A percentile compares a stretch with the other conserved stretches of the same genome.
Evolutionary conservation across 2,329 filamentous ascomycete genomes (phyloP).

Genomic region (Meredithiella fracta): DNA sequence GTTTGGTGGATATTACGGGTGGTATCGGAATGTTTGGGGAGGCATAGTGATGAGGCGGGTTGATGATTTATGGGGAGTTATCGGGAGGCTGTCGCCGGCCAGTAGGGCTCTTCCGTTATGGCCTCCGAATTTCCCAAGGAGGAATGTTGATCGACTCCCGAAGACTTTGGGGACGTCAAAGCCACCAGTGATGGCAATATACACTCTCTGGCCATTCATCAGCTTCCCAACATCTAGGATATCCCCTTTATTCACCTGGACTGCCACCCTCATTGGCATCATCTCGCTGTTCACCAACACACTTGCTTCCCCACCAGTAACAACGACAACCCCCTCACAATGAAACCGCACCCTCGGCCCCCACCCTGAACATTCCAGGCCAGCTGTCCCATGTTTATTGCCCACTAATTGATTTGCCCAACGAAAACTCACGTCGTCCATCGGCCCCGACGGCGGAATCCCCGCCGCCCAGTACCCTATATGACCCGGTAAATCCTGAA

Average conservation of each 20-base stretch:
- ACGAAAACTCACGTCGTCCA: conserved; percentile 24
- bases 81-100: conserved; percentile 19
- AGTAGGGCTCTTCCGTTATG: conserved; percentile 22
- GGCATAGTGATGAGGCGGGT: not conserved
- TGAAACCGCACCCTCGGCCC: conserved; percentile 24
- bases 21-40: not conserved
- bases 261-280: conserved; percentile 16
- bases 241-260: conserved; percentile 18
- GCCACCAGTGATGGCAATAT: conserved; percentile 23
- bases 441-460: conserved; percentile 26
- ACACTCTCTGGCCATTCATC: conserved; percentile 21
- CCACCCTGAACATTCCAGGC: conserved; percentile 22
- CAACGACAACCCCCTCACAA: conserved; percentile 20
- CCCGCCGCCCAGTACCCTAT: conserved; percentile 24
- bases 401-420: conserved; percentile 23
- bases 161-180: conserved; percentile 22
- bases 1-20: not conserved
- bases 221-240: conserved; percentile 18
- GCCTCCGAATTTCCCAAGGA: conserved; percentile 22
- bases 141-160: conserved; percentile 21
- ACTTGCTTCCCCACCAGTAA: conserved; percentile 20
- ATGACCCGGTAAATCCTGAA: conserved; percentile 27
- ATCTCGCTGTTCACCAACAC: conserved; percentile 18
- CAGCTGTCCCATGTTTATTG: conserved; percentile 20
- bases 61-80: conserved; percentile 10